Evolutionary conservation across 2,329 filamentous ascomycete species (phyloP), one percentile per base, ranked within the genome.

Genomic region (Thermoascus crustaceus): DNA sequence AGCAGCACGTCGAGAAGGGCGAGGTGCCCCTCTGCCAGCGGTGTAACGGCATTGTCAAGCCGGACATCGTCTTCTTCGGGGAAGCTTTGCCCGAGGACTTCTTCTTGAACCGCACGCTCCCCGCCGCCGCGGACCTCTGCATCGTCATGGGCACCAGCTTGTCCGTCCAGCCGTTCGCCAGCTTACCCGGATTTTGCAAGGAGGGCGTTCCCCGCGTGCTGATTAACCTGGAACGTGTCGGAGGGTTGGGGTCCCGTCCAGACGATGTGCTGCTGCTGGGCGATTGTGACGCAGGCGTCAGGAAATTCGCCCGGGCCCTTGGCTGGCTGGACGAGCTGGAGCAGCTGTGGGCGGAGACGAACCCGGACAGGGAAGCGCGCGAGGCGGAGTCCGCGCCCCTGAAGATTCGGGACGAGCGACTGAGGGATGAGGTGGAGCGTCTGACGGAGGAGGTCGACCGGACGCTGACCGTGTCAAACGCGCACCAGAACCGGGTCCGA

Each of bases 61-160:
- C 88, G 0, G 85, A 94, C 50, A 94, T 95, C 54, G 86, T 94
- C 21, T 95, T 95, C 64, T 95, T 94, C 49, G 87, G 87, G 33
- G 87, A 93, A 55, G 60, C 73, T 1, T 62, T 88, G 2, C 84
- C 84, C 0, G 57, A 64, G 5, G 63, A 61, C 0, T 93, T 93
- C 60, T 78, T 80, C 53, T 54, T 63, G 5, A 78, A 75, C 39
- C 64, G 68, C 18, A 54, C 65, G 25, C 59, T 80, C 8, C 72
- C 76, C 0, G 63, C 62, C 2, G 62, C 72, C 49, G 83, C 85
- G 0, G 86, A 94, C 54, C 63, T 95, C 2, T 75, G 82, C 26
- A 81, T 96, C 34, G 73, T 95, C 14, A 80, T 95, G 68, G 91
- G 91, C 2, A 95, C 89, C 0, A 94, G 86, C 51, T 63, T 96